Conservation (phyloP, 345 rosid genomes). For the Melastoma malabathricum region DNA sequence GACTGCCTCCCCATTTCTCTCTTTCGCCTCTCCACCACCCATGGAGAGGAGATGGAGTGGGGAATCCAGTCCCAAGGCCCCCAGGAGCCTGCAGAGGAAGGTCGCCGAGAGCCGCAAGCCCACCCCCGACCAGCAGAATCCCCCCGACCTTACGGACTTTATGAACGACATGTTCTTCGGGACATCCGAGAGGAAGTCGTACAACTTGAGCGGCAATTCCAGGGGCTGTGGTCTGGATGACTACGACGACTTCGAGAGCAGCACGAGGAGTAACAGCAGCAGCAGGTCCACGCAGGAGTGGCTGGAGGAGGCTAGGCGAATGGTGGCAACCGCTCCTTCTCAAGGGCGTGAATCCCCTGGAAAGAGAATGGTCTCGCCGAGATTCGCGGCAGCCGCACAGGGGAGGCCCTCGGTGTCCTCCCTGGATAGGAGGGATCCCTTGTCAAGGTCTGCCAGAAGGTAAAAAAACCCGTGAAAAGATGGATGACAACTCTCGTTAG, state of each 20-base stretch:
- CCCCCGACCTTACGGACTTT: conserved; percentile 52
- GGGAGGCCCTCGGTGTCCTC: conserved; percentile 23
- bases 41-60: conserved; percentile 19
- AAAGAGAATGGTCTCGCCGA: conserved; percentile 26
- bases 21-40: no score
- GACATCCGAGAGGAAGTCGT: conserved; percentile 22
- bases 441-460: conserved; percentile 65
- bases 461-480: conserved; percentile 1
- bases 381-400: conserved; percentile 26
- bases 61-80: conserved; percentile 8
- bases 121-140: conserved; percentile 8
- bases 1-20: neutral
- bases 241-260: conserved; percentile 32
- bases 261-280: conserved; percentile 49
- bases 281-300: conserved; percentile 41
- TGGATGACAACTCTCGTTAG: no score
- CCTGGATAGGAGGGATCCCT: conserved; percentile 40
- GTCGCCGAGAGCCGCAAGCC: conserved; percentile 5
- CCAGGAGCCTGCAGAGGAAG: conserved; percentile 18
- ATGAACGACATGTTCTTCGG: conserved; percentile 66
- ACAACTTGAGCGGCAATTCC: conserved; percentile 31
- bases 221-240: conserved; percentile 7
- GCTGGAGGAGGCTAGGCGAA: conserved; percentile 45
- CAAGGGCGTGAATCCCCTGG: conserved; percentile 30
- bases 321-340: conserved; percentile 36